Base-by-base conservation (phyloP, 2,329 filamentous ascomycete genomes). In the Acarospora socialis region DNA sequence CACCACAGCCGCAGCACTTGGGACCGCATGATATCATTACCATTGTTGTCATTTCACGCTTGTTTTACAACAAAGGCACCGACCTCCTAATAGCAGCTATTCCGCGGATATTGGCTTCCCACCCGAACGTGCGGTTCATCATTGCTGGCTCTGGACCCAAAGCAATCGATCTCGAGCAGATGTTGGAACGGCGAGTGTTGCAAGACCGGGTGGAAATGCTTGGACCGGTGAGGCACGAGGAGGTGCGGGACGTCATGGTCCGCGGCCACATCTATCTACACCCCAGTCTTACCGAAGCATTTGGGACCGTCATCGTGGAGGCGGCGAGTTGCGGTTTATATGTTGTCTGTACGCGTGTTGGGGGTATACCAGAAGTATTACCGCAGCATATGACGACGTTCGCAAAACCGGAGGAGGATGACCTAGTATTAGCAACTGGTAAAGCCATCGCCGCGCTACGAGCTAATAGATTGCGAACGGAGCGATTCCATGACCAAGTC, bases 31-130 rank as follows among this genome's bases (percentile, higher is more conserved):
- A 94, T 46, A 79, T 75, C 7, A 87, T 98, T 47, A 94, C 84
- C 5, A 94, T 98, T 36, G 83, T 98, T 2, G 87, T 98, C 13
- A 92, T 98, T 40, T 94, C 86, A 6, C 82, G 90, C 13, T 73
- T 98, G 1, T 98, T 95, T 57, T 95, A 95, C 58, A 98, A 98
- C 59, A 98, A 98, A 54, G 90, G 90, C 37, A 95, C 83, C 1
- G 92, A 98, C 53, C 71, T 98, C 0, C 70, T 98, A n/a, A 93
- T 93, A 15, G 90, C 87, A 7, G 83, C 84, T 3, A 92, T 98
- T 33, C 90, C 90, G 1, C 77, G 86, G 28, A 93, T 98, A 32
- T 70, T 95, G 17, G 79, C 83, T 30, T 73, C 76, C 9, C 81
- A 98, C 51, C 80, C 83, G 1, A 92, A 95, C 51, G 90, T 93